Evolutionary conservation across 306 rosid species (phyloP), one percentile per base, ranked within the genome.

Genomic region (Mimosa pudica): DNA sequence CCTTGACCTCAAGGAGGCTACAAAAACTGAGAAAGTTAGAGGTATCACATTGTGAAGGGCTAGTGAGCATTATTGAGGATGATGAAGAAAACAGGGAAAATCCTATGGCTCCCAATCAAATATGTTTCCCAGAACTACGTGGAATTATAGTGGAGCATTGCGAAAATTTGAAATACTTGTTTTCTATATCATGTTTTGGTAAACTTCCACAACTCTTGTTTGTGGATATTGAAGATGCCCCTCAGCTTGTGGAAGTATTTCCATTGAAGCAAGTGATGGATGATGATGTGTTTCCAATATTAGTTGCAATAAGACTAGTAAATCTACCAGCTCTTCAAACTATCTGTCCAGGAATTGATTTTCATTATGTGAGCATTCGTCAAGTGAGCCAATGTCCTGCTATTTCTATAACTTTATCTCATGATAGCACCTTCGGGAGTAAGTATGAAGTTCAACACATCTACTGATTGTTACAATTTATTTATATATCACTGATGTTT

Each of bases 11-110:
- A 9, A 78, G 60, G 69, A 41, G 47, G 48, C 36, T 78, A 30
- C 58, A 57, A 14, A 33, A 24, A 13, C 42, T 78, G 76, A 30
- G 35, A 16, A 5, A 2, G 7, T 9, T 57, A 45, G 8, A 2
- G 7, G 46, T 78, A 55, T 1, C 8, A 45, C 8, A 57, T 0
- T 78, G 76, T 14, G 35, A 68, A 48, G 81, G 45, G 49, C 47
- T 78, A 45, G 35, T 30, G 76, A 33, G 61, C 20, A 70, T 70
- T 6, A n/a, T 78, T 42, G 51, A 55, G 10, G 61, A 55, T 55
- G 4, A 47, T 49, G 10, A 78, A 41, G 70, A 20, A 3, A 11
- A 9, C 6, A 12, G 30, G 1, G 9, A 55, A 0, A 9, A 10
- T 55, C 69, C 10, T 57, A 3, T 7, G 30, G 4, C 0, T 51